Evolutionary conservation across 495 filamentous ascomycete species (phyloP).

Genomic region (Clohesyomyces aquaticus): DNA sequence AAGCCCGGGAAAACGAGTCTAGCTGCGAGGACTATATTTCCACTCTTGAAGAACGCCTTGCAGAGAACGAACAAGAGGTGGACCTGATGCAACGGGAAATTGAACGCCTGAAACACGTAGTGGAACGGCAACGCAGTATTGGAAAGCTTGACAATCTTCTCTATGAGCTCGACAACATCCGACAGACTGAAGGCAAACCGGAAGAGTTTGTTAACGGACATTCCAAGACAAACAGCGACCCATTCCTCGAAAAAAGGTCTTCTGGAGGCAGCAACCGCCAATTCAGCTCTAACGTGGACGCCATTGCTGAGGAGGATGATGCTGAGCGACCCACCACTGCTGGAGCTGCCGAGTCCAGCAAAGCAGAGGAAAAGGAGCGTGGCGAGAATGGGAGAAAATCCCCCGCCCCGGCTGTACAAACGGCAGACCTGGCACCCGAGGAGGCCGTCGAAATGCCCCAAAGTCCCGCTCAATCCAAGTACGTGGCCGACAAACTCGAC

Average conservation of each 20-base stretch:
- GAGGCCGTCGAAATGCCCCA: constrained; percentile 43
- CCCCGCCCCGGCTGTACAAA: constrained; percentile 28
- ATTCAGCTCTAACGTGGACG: constrained; percentile 33
- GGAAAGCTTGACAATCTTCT: constrained; percentile 92
- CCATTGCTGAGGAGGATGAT: constrained; percentile 40
- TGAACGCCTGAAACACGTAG: constrained; percentile 87
- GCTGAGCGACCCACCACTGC: constrained; percentile 29
- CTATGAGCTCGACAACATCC: constrained; percentile 83
- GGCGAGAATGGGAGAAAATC: not conserved
- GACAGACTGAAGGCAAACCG: constrained; percentile 58
- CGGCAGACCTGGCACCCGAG: constrained; percentile 50
- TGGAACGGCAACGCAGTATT: constrained; percentile 92
- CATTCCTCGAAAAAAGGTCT: constrained; percentile 36
- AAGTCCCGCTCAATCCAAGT: constrained; percentile 80
- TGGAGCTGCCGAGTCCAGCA: constrained; percentile 14
- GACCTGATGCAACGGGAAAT: constrained; percentile 97
- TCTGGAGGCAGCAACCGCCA: constrained; percentile 34
- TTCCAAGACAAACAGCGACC: constrained; percentile 41
- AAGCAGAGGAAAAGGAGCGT: constrained; percentile 40
- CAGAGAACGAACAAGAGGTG: constrained; percentile 93
- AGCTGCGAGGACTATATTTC: constrained; percentile 95
- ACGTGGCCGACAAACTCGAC: constrained; percentile 91
- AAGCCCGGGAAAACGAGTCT: constrained; percentile 88
- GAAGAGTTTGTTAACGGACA: constrained; percentile 44
- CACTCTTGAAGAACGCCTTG: constrained; percentile 91